Conservation (phyloP, 768 basidiomycete genomes). For the Suillus tomentosus region DNA sequence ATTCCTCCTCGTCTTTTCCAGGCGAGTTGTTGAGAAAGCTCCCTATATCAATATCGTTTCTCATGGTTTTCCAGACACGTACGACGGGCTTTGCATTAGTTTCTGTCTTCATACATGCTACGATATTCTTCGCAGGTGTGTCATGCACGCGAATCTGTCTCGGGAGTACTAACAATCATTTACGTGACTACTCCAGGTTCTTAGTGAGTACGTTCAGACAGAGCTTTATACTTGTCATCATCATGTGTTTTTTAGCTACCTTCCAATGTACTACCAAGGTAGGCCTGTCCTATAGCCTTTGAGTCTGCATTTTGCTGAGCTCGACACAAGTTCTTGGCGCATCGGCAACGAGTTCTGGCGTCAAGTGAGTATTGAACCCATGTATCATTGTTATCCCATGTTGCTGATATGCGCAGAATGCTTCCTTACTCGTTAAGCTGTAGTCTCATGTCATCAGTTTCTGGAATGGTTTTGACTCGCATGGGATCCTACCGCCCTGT, state of each 20-base stretch:
- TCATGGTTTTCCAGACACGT: constrained; percentile 30
- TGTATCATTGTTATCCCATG: background rate
- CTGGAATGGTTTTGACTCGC: constrained; percentile 29
- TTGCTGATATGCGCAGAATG: constrained; percentile 28
- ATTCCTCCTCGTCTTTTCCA: constrained; percentile 43
- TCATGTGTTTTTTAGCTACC: constrained; percentile 29
- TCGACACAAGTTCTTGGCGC: constrained; percentile 35
- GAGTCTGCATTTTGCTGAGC: background rate
- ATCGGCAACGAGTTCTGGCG: constrained; percentile 34
- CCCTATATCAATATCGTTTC: background rate
- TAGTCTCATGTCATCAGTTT: constrained; percentile 21
- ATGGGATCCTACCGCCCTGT: constrained; percentile 33
- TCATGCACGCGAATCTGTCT: background rate
- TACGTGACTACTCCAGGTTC: constrained; percentile 18
- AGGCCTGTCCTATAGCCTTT: background rate
- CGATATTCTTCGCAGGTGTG: constrained; percentile 36
- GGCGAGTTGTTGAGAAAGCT: constrained; percentile 18
- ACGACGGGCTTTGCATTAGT: constrained; percentile 38
- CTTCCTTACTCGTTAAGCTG: constrained; percentile 36
- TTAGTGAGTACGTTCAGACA: constrained; percentile 24
- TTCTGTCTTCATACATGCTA: constrained; percentile 36
- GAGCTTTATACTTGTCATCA: background rate
- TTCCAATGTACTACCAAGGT: constrained; percentile 45
- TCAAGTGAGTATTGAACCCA: constrained; percentile 25
- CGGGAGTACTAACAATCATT: background rate